Percentiles rank a stretch among this genome's conserved stretches.
phyloP scores from a whole-genome alignment of 192 early-diverging fungal genomes.

The Coemansia guatemalensis region DNA sequence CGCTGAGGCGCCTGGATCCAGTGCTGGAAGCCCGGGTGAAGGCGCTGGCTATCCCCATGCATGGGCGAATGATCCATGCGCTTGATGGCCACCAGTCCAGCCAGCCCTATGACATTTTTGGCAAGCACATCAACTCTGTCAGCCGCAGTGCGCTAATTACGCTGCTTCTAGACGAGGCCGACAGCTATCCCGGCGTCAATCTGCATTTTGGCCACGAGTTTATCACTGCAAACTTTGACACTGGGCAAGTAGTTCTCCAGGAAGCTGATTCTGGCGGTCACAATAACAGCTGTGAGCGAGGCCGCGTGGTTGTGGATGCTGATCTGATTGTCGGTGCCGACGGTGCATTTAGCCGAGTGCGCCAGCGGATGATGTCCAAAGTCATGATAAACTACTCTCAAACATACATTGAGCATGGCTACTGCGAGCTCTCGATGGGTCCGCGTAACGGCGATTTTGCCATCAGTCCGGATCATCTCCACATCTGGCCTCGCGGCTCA shows the following conservation, averaged over 20 bases:
- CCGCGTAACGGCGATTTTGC: conserved; percentile 68
- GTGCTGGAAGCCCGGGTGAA: conserved; percentile 67
- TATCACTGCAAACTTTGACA: conserved; percentile 69
- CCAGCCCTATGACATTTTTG: conserved; percentile 87
- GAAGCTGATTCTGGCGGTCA: conserved; percentile 43
- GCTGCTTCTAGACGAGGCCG: conserved; percentile 73
- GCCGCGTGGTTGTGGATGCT: conserved; percentile 31
- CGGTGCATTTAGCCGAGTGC: conserved; percentile 79
- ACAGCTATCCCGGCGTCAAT: conserved; percentile 63
- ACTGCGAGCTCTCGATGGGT: conserved; percentile 89
- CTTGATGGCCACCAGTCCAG: conserved; percentile 66
- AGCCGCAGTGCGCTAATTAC: conserved; percentile 83
- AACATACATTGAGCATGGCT: conserved; percentile 87
- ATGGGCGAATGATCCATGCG: conserved; percentile 88
- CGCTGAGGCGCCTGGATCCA: conserved; percentile 69
- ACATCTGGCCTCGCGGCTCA: conserved; percentile 95
- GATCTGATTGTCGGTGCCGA: conserved; percentile 90
- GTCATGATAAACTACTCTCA: conserved; percentile 83
- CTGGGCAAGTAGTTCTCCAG: conserved; percentile 47
- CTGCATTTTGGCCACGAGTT: conserved; percentile 79
- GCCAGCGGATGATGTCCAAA: conserved; percentile 78
- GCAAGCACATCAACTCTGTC: conserved; percentile 92
- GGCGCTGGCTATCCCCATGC: conserved; percentile 81
- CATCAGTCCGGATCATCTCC: conserved; percentile 88
- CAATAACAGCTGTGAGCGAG: conserved; percentile 13